A percentile compares a stretch with the other conserved stretches of the same genome.
Evolutionary conservation across 2,329 filamentous ascomycete genomes (phyloP).

Genomic region (Claviceps spartinae): DNA sequence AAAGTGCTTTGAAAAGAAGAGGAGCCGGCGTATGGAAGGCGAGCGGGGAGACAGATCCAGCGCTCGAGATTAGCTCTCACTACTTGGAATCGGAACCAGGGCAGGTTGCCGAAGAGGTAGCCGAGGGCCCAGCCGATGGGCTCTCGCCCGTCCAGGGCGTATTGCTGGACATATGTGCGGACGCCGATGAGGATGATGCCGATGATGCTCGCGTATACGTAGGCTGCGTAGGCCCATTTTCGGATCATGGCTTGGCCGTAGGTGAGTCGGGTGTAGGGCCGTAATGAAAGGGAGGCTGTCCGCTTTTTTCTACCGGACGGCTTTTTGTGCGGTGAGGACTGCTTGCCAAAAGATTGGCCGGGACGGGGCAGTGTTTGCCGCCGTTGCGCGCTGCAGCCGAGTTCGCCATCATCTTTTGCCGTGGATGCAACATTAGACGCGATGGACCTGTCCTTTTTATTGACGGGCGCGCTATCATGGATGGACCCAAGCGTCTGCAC

Average conservation of each 20-base stretch:
- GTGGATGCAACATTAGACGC: not conserved
- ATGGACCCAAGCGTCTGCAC: slow-evolving; percentile 18
- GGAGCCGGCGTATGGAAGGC: slow-evolving; percentile 12
- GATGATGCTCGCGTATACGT: slow-evolving; percentile 58
- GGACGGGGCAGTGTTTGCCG: slow-evolving; percentile 41
- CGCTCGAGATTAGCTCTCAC: slow-evolving; percentile 52
- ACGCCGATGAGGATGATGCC: slow-evolving; percentile 57
- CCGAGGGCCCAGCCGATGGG: slow-evolving; percentile 86
- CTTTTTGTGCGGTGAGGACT: slow-evolving; percentile 32
- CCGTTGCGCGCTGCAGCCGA: slow-evolving; percentile 18
- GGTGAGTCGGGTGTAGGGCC: slow-evolving; percentile 70
- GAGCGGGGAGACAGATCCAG: slow-evolving; percentile 62
- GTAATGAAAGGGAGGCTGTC: slow-evolving; percentile 47
- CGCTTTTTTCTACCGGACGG: slow-evolving; percentile 53
- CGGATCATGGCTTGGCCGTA: slow-evolving; percentile 59
- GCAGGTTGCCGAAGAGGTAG: slow-evolving; percentile 73
- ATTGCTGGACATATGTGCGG: slow-evolving; percentile 50
- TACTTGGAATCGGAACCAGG: slow-evolving; percentile 57
- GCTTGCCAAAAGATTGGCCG: slow-evolving; percentile 20
- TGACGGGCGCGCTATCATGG: slow-evolving; percentile 1
- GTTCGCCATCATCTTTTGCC: not conserved
- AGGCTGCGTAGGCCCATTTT: slow-evolving; percentile 74
- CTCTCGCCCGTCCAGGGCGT: slow-evolving; percentile 59
- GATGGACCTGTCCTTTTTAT: not conserved
- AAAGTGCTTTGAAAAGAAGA: slow-evolving; percentile 4